These are phyloP conservation scores for Epichloe brachyelytri DNA, from an alignment of 2,329 filamentous ascomycete genomes.

Conservation along the genomic window DNA sequence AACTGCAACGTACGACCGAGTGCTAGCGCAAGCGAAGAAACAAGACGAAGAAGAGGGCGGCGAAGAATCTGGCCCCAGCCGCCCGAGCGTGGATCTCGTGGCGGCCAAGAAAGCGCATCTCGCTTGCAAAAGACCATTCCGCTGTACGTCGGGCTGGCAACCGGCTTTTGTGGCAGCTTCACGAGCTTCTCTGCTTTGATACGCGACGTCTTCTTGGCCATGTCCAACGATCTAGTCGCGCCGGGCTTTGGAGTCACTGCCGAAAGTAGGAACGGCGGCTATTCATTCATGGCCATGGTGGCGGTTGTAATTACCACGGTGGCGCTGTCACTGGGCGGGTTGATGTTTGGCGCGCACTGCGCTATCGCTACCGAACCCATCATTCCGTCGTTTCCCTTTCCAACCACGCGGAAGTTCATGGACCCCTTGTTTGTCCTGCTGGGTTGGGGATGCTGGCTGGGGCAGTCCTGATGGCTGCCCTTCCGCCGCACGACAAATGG, in stretches of 20 bases:
- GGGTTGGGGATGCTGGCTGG: slow-evolving; percentile 65
- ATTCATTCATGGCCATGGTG: slow-evolving; percentile 70
- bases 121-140: slow-evolving; percentile 74
- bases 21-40: slow-evolving; percentile 17
- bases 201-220: slow-evolving; percentile 63
- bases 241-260: slow-evolving; percentile 24
- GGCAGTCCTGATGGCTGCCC: slow-evolving; percentile 56
- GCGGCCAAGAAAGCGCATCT: slow-evolving; percentile 44
- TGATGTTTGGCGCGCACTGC: slow-evolving; percentile 63
- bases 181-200: slow-evolving; percentile 85
- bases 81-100: slow-evolving; percentile 21
- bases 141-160: slow-evolving; percentile 74
- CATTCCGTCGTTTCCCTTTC: slow-evolving; percentile 48
- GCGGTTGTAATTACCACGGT: slow-evolving; percentile 64
- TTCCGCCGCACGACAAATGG: slow-evolving; percentile 63
- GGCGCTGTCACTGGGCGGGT: slow-evolving; percentile 53
- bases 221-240: slow-evolving; percentile 56
- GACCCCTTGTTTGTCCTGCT: slow-evolving; percentile 53
- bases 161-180: slow-evolving; percentile 79
- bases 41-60: slow-evolving; percentile 26
- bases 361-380: slow-evolving; percentile 47
- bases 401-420: slow-evolving; percentile 42
- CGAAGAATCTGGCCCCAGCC: slow-evolving; percentile 3
- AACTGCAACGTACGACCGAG: slow-evolving; percentile 24
- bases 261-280: slow-evolving; percentile 50